Evolutionary conservation across 305 asterid species (phyloP), one percentile per base, ranked within the genome.

Genomic region (Plantago coronopus): DNA sequence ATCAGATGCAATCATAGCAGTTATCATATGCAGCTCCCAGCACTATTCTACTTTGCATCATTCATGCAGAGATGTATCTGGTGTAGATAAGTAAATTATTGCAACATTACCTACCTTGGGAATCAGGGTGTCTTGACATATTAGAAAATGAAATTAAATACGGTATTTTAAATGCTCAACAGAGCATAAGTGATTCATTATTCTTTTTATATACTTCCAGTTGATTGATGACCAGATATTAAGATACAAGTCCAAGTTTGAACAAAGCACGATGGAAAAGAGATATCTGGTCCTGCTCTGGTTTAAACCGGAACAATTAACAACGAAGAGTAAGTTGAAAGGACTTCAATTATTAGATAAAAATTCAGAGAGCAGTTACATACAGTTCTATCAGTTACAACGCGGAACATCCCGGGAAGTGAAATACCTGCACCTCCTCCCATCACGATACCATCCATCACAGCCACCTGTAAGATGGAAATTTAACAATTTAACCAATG

Each of bases 311-410:
- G 70, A 16, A 43, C 21, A 45, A 19, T 48, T 18, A 44, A 45
- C 51, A 62, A 50, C 61, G 37, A 57, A 62, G 51, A 2, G 51
- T 27, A 65, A 69, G 37, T 12, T 15, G 22, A 43, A 60, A 62
- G 42, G 45, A 74, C 29, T 70, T 66, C 31, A 56, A 49, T 56
- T 34, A 49, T 56, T 34, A 71, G 65, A 69, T 62, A 66, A 55
- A 54, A 53, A 67, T 25, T 59, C 20, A 58, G 76, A 78, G 74
- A 76, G 74, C 37, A 45, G 78, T 66, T 76, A 73, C 98, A 64
- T 93, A 93, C 99, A 63, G 99, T 94, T 87, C 77, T 87, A 80
- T 94, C 93, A 72, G 99, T 87, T 76, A 84, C 99, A 74, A 90
- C 68, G 56, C 95, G 91, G 71, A 81, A 89, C 96, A 87, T 94